These are phyloP conservation scores for Pseudogymnoascus sp. DNA, from an alignment of 2,329 filamentous ascomycete genomes.

Conservation along the genomic window DNA sequence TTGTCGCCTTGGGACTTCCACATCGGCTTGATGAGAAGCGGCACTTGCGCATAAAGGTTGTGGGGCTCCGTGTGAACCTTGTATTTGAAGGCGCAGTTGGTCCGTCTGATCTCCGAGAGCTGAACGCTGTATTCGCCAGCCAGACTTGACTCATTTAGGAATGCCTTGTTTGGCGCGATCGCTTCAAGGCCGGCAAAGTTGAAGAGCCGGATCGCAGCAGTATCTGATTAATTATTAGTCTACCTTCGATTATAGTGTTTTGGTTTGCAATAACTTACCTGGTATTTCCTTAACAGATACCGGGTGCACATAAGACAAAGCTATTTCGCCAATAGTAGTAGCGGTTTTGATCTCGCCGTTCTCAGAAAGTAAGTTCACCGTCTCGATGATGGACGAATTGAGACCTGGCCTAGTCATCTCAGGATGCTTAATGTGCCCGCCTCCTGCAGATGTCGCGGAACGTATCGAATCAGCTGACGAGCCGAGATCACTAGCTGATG, in stretches of 20 bases:
- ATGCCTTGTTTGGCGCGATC: constrained; percentile 88
- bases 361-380: constrained; percentile 78
- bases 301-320: constrained; percentile 56
- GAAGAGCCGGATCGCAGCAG: constrained; percentile 71
- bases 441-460: constrained; percentile 68
- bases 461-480: constrained; percentile 57
- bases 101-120: constrained; percentile 61
- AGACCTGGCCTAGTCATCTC: constrained; percentile 74
- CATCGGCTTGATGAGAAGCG: constrained; percentile 51
- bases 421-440: constrained; percentile 67
- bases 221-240: constrained; percentile 32
- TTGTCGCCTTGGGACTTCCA: constrained; percentile 85
- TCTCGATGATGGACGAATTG: constrained; percentile 85
- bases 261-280: constrained; percentile 19
- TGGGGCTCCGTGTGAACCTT: constrained; percentile 66
- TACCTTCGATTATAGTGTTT: constrained; percentile 15
- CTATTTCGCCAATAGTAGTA: constrained; percentile 80
- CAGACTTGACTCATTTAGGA: constrained; percentile 61
- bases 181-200: constrained; percentile 85
- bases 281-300: constrained; percentile 38
- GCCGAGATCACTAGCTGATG: constrained; percentile 19
- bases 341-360: constrained; percentile 63
- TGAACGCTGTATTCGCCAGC: constrained; percentile 72
- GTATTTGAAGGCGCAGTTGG: constrained; percentile 85
- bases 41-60: constrained; percentile 47